phyloP scores from a whole-genome alignment of 2,329 filamentous ascomycete species.

The Sclerotinia subarctica region DNA sequence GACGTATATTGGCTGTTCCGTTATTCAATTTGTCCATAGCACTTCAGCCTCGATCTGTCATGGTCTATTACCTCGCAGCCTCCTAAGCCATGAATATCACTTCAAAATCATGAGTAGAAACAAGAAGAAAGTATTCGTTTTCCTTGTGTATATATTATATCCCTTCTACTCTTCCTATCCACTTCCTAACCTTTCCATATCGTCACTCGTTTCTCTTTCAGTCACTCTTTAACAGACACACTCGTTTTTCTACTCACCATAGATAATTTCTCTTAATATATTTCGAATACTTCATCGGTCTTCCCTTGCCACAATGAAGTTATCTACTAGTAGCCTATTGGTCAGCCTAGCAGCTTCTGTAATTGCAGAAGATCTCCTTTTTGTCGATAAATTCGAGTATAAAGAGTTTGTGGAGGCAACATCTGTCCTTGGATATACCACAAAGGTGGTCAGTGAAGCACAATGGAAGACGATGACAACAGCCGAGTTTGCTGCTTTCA shows the following conservation, averaged over 20 bases:
- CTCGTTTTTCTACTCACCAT: not conserved
- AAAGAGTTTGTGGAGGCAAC: conserved; percentile 31
- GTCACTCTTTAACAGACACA: conserved; percentile 14
- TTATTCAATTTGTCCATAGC: not conserved
- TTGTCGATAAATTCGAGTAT: conserved; percentile 36
- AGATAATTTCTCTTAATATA: conserved; percentile 1
- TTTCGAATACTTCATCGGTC: not conserved
- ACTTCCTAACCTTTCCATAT: not conserved
- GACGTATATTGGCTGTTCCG: not conserved
- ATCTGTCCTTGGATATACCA: conserved; percentile 31
- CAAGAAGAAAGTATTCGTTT: not conserved
- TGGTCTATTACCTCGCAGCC: not conserved
- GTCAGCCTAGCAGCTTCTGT: conserved; percentile 27
- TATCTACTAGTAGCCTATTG: conserved; percentile 23
- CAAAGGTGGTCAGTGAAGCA: conserved; percentile 39
- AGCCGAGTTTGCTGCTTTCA: conserved; percentile 45
- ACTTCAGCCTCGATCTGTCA: not conserved
- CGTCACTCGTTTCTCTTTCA: conserved; percentile 13
- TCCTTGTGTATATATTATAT: conserved; percentile 13
- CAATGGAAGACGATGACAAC: conserved; percentile 43
- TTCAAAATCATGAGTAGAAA: not conserved
- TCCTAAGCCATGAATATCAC: not conserved
- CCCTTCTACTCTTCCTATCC: not conserved
- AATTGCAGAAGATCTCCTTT: conserved; percentile 38
- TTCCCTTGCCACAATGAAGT: conserved; percentile 23